Conservation (phyloP, 805 yeast genomes). For the Barnettozyma sucrosica region DNA sequence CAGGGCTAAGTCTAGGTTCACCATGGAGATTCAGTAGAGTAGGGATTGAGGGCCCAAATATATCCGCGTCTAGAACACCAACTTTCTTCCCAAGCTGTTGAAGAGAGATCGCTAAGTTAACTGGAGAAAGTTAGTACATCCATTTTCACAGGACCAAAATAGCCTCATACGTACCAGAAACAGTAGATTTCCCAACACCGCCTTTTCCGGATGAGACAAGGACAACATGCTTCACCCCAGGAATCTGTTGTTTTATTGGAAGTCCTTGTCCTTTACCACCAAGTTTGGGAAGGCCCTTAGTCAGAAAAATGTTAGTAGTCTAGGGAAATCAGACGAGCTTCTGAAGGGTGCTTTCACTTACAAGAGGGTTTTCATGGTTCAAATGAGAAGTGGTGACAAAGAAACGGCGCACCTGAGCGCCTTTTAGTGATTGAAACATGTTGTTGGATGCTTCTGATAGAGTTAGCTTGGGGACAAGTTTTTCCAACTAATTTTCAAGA, state of each 20-base stretch:
- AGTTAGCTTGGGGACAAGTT: no score
- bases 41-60: slow-evolving; percentile 84
- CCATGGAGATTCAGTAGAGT: slow-evolving; percentile 61
- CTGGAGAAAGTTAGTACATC: slow-evolving; percentile 16
- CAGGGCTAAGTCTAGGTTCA: slow-evolving; percentile 52
- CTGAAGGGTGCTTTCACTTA: slow-evolving; percentile 28
- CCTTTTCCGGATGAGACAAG: slow-evolving; percentile 72
- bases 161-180: slow-evolving; percentile 24
- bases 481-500: no score
- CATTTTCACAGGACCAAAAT: not conserved
- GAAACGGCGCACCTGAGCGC: not conserved
- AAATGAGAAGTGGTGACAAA: not conserved
- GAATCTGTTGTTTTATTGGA: slow-evolving; percentile 49
- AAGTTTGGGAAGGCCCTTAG: slow-evolving; percentile 20
- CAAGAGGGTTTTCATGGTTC: slow-evolving; percentile 48
- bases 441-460: not conserved
- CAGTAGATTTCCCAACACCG: slow-evolving; percentile 87
- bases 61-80: slow-evolving; percentile 74
- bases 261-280: slow-evolving; percentile 41
- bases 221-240: slow-evolving; percentile 58
- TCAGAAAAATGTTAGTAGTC: not conserved
- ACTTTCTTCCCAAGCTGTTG: slow-evolving; percentile 46
- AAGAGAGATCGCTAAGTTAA: slow-evolving; percentile 62
- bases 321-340: not conserved
- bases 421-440: not conserved